Evolutionary conservation across 225 moss, liverwort and hornwort genomes (phyloP).

Genomic region (Bryoerythrophyllum caledonicum): DNA sequence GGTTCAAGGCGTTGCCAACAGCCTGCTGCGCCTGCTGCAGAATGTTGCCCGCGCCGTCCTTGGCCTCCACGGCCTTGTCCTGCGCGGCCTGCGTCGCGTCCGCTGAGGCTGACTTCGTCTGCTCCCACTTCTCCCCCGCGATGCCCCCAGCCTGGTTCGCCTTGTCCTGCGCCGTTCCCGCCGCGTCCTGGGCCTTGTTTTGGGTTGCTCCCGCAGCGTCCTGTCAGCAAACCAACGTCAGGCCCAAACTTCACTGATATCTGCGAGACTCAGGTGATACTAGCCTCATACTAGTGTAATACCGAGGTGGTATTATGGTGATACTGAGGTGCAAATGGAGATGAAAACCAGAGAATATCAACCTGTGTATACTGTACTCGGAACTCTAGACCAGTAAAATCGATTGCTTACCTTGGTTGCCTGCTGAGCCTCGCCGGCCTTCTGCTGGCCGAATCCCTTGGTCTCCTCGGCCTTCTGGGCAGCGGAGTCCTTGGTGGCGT

Average conservation of each 20-base stretch:
- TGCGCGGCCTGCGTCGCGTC: slow-evolving; percentile 19
- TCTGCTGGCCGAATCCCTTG: slow-evolving; percentile 43
- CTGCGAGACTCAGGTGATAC: no score
- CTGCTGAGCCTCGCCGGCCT: slow-evolving; percentile 40
- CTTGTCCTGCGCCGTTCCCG: neutral
- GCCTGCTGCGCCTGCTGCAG: slow-evolving; percentile 33
- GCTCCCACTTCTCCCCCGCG: slow-evolving; percentile 23
- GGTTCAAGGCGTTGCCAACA: slow-evolving; percentile 12
- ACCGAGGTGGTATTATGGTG: no score
- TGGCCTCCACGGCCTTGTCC: slow-evolving; percentile 24
- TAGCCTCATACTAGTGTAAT: no score
- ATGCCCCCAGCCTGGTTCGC: slow-evolving; percentile 11
- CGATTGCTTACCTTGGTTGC: slow-evolving; percentile 26
- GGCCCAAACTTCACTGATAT: neutral
- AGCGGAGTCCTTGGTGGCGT: slow-evolving; percentile 25
- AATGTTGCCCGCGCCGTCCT: slow-evolving; percentile 22
- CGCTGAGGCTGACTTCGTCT: slow-evolving; percentile 16
- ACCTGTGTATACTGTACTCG: no score
- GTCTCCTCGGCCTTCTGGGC: slow-evolving; percentile 42
- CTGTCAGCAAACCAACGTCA: neutral
- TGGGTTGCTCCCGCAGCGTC: slow-evolving; percentile 41
- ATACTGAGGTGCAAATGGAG: no score
- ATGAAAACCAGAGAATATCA: no score
- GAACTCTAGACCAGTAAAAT: neutral
- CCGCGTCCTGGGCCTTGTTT: slow-evolving; percentile 25